Percentiles rank a stretch among this genome's conserved stretches.
Evolutionary conservation across 768 basidiomycete genomes (phyloP).

Genomic region (Boletus insuetus): DNA sequence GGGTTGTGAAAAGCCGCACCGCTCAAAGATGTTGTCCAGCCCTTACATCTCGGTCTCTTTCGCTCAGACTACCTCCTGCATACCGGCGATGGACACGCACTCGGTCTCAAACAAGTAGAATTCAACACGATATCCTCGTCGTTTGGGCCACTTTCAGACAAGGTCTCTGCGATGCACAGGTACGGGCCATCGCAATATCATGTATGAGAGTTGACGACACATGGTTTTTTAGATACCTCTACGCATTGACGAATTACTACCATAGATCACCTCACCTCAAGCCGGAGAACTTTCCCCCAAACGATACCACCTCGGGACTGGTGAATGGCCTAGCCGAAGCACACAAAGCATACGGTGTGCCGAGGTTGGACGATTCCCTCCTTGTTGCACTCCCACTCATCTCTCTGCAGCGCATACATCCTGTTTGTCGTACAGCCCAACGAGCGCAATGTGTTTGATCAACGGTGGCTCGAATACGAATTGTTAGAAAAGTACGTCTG

Average conservation of each 20-base stretch:
- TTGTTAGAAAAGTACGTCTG: conserved; percentile 66
- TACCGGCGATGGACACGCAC: conserved; percentile 32
- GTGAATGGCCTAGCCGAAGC: conserved; percentile 76
- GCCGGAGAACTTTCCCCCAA: conserved; percentile 62
- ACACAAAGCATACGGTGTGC: conserved; percentile 67
- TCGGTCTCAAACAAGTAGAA: conserved; percentile 87
- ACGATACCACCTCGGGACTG: conserved; percentile 67
- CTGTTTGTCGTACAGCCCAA: conserved; percentile 87
- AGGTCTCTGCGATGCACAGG: conserved; percentile 72
- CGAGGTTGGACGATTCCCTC: conserved; percentile 38
- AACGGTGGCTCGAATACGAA: conserved; percentile 84
- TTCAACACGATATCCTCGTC: conserved; percentile 97
- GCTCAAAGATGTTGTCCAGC: conserved; percentile 40
- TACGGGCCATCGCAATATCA: conserved; percentile 40
- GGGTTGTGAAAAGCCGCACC: neutral
- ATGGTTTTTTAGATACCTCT: conserved; percentile 56
- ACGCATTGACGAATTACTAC: conserved; percentile 65
- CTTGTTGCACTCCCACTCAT: neutral
- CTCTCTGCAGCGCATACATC: conserved; percentile 46
- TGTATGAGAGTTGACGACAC: neutral
- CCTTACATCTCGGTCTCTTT: conserved; percentile 85
- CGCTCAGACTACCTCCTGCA: conserved; percentile 95
- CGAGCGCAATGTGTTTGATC: conserved; percentile 95
- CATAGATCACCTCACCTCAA: conserved; percentile 51
- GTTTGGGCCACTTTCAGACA: conserved; percentile 78